Evolutionary conservation across 2,329 filamentous ascomycete species (phyloP).

Genomic region (Penicillium corylophilum): DNA sequence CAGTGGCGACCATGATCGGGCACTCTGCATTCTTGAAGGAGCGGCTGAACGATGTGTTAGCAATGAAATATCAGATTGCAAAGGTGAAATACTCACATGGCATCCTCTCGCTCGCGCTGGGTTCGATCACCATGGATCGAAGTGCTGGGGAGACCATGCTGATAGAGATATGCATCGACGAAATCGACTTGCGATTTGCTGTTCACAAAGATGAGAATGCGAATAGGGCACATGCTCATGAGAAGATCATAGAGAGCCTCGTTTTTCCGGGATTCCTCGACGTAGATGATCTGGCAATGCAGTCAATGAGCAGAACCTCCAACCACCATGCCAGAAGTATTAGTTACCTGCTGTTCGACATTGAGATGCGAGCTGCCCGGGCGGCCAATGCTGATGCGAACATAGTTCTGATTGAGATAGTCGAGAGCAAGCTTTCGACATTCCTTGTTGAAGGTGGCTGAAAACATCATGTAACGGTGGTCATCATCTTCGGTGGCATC

Average conservation of each 20-base stretch:
- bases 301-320: constrained; percentile 3
- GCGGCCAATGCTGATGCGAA: constrained; percentile 83
- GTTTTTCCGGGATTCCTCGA: constrained; percentile 66
- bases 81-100: constrained; percentile 58
- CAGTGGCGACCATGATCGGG: constrained; percentile 83
- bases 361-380: constrained; percentile 79
- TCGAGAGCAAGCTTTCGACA: constrained; percentile 74
- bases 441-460: constrained; percentile 84
- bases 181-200: constrained; percentile 74
- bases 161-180: constrained; percentile 84
- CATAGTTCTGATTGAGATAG: constrained; percentile 70
- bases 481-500: constrained; percentile 74
- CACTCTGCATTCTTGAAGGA: constrained; percentile 72
- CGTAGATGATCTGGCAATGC: constrained; percentile 57
- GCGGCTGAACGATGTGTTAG: constrained; percentile 49
- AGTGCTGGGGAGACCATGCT: constrained; percentile 73
- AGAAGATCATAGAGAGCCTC: constrained; percentile 71
- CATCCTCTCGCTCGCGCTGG: constrained; percentile 87
- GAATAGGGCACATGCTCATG: constrained; percentile 65
- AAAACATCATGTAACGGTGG: constrained; percentile 78
- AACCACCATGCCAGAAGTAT: not conserved
- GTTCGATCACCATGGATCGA: constrained; percentile 87
- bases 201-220: constrained; percentile 91
- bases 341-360: constrained; percentile 66
- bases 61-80: not conserved